Percentiles rank a stretch among this genome's conserved stretches.
These are phyloP conservation scores for Microthlaspi erraticum DNA, from an alignment of 345 rosid species.

Conservation along the genomic window DNA sequence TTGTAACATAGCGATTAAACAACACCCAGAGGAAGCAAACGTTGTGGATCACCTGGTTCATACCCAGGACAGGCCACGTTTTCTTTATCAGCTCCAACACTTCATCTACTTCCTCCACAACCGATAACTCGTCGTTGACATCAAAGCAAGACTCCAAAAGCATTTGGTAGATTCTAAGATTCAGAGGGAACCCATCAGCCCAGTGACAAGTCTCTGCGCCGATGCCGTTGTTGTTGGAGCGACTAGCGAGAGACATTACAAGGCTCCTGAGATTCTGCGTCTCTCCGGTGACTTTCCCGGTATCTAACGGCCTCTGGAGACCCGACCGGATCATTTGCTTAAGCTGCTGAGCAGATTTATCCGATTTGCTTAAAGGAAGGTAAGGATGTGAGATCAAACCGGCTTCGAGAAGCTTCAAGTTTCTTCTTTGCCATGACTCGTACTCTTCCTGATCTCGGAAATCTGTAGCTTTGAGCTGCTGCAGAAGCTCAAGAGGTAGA, in stretches of 20 bases:
- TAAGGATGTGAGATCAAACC: constrained; percentile 83
- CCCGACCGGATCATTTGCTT: constrained; percentile 63
- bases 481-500: constrained; percentile 87
- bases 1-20: constrained; percentile 73
- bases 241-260: constrained; percentile 71
- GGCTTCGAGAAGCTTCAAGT: constrained; percentile 82
- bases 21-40: constrained; percentile 89
- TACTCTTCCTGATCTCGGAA: constrained; percentile 74
- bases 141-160: constrained; percentile 90
- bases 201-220: constrained; percentile 76
- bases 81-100: constrained; percentile 87
- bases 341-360: constrained; percentile 58
- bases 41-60: constrained; percentile 75
- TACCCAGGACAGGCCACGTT: constrained; percentile 88
- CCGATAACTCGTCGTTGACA: constrained; percentile 64
- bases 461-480: constrained; percentile 78
- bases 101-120: constrained; percentile 90
- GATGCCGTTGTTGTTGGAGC: constrained; percentile 67
- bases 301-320: constrained; percentile 64
- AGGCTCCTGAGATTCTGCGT: constrained; percentile 69
- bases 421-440: constrained; percentile 84
- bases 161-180: constrained; percentile 71
- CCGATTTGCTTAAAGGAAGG: constrained; percentile 60
- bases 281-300: constrained; percentile 71
- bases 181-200: constrained; percentile 92